phyloP scores from a whole-genome alignment of 768 basidiomycete genomes.

The Vararia minispora region DNA sequence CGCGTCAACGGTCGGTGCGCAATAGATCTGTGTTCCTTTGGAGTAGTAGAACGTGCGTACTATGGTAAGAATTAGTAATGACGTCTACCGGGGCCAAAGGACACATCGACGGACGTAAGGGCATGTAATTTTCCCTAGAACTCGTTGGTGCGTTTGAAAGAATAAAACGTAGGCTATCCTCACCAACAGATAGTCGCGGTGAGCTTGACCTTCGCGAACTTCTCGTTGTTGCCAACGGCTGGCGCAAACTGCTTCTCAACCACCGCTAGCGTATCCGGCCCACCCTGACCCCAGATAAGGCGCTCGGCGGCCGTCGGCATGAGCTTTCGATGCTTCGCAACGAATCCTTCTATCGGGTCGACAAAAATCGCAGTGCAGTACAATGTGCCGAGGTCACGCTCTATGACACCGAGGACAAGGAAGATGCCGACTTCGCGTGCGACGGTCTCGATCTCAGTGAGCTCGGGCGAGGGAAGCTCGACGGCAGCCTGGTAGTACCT shows the following conservation, averaged over 20 bases:
- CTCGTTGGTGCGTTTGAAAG: not conserved
- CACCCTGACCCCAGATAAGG: slow-evolving; percentile 52
- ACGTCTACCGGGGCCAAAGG: not conserved
- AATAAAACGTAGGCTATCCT: too few relatives aligned
- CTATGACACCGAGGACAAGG: slow-evolving; percentile 49
- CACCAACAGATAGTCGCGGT: slow-evolving; percentile 51
- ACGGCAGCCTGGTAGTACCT: slow-evolving; percentile 45
- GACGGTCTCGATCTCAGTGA: slow-evolving; percentile 35
- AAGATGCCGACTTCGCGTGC: slow-evolving; percentile 38
- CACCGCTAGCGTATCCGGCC: slow-evolving; percentile 42
- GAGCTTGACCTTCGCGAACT: slow-evolving; percentile 27
- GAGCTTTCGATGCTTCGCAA: slow-evolving; percentile 57
- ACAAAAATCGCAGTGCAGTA: slow-evolving; percentile 56
- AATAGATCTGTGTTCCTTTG: slow-evolving; percentile 47
- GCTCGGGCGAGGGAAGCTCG: slow-evolving; percentile 41
- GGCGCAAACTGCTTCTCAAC: slow-evolving; percentile 28
- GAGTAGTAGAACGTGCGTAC: slow-evolving; percentile 52
- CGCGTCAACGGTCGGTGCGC: slow-evolving; percentile 56
- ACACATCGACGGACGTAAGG: slow-evolving; percentile 32
- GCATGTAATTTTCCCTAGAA: slow-evolving; percentile 65
- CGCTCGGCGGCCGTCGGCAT: slow-evolving; percentile 52
- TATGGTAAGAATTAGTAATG: too few relatives aligned
- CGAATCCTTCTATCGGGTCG: slow-evolving; percentile 36
- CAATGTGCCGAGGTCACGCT: slow-evolving; percentile 45
- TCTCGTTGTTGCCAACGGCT: slow-evolving; percentile 7